Percentiles rank a stretch among this genome's conserved stretches.
Conservation (phyloP, 2,329 filamentous ascomycete genomes). For the Pezicula rhizophila region DNA sequence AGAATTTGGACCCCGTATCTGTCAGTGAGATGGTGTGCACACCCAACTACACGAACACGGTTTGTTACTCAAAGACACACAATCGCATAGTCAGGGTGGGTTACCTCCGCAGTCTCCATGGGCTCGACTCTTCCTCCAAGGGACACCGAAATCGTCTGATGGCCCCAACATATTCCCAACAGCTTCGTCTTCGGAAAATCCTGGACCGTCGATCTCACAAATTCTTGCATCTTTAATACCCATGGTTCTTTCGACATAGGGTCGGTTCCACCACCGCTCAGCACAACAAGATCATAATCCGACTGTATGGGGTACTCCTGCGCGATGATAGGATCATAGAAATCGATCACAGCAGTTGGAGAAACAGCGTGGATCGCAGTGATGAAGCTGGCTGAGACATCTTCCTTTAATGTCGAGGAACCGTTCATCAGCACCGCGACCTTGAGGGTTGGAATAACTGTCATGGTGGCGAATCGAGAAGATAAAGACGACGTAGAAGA, state of each 20-base stretch:
- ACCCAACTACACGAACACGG: slow-evolving; percentile 26
- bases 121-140: slow-evolving; percentile 34
- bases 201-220: slow-evolving; percentile 28
- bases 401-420: neutral
- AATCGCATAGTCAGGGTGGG: slow-evolving; percentile 1
- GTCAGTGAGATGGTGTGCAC: slow-evolving; percentile 33
- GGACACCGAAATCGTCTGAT: slow-evolving; percentile 35
- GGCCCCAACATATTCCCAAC: slow-evolving; percentile 37
- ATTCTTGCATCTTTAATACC: slow-evolving; percentile 36
- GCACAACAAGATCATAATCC: slow-evolving; percentile 36
- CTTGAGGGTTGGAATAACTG: neutral
- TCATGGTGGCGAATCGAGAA: neutral
- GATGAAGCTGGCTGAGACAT: neutral
- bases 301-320: slow-evolving; percentile 28
- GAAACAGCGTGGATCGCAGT: neutral
- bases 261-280: slow-evolving; percentile 38
- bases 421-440: neutral
- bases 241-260: slow-evolving; percentile 33
- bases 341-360: slow-evolving; percentile 10
- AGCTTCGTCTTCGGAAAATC: slow-evolving; percentile 28
- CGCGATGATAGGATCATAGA: slow-evolving; percentile 23
- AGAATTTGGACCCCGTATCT: slow-evolving; percentile 31
- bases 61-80: neutral
- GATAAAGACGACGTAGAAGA: neutral
- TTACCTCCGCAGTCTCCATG: slow-evolving; percentile 32